Evolutionary conservation across 139 green algal species (phyloP).

Genomic region (Yamagishiella unicocca): DNA sequence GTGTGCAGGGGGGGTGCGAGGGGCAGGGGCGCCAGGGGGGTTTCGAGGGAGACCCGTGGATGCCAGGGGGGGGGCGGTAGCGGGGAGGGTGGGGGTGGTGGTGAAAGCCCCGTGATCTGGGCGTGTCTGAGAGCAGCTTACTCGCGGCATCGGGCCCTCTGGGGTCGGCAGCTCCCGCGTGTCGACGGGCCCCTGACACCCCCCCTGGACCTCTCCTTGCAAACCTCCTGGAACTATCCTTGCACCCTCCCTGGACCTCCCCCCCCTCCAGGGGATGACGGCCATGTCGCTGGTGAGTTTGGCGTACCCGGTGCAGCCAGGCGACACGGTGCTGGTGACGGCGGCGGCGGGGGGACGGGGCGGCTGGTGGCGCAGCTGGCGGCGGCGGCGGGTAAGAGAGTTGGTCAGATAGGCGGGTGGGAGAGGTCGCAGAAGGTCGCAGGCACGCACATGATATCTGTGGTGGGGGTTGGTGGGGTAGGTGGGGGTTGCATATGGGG

Average conservation of each 20-base stretch:
- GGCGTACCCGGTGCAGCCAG: conserved; percentile 33
- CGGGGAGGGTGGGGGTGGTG: neutral
- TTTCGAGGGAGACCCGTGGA: neutral
- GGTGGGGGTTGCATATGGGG: too few relatives aligned
- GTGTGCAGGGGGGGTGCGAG: neutral
- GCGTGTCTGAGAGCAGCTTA: too few relatives aligned
- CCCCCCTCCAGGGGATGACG: conserved; percentile 49
- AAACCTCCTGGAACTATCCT: too few relatives aligned
- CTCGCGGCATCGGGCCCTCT: too few relatives aligned
- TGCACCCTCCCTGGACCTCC: too few relatives aligned
- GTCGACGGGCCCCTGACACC: neutral
- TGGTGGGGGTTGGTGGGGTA: too few relatives aligned
- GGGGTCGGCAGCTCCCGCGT: neutral
- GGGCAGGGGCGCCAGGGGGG: neutral
- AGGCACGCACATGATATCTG: too few relatives aligned
- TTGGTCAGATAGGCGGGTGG: too few relatives aligned
- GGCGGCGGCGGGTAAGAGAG: conserved; percentile 13
- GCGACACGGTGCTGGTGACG: conserved; percentile 57
- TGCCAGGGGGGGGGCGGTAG: neutral
- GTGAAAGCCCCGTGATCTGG: too few relatives aligned
- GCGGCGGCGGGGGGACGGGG: conserved; percentile 60
- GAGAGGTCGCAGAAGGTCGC: neutral
- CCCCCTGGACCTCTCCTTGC: too few relatives aligned
- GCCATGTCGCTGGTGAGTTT: conserved; percentile 40
- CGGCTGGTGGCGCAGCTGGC: conserved; percentile 54